A percentile compares a stretch with the other conserved stretches of the same genome.
Evolutionary conservation across 495 filamentous ascomycete genomes (phyloP).

Genomic region (Penicillium bialowiezense): DNA sequence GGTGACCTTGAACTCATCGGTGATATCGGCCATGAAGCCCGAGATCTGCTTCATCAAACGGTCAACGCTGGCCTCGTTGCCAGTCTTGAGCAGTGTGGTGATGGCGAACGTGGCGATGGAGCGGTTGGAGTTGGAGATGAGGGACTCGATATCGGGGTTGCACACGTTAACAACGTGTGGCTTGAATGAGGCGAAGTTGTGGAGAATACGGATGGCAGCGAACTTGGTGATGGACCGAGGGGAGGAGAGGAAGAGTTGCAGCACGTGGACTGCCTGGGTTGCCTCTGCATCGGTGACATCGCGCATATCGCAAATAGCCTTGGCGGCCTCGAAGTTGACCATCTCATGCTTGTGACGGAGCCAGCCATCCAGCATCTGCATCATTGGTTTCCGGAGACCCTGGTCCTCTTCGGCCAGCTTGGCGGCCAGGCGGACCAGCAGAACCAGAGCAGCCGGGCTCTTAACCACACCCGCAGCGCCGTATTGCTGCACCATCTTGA

Average conservation of each 20-base stretch:
- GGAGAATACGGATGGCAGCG: constrained; percentile 93
- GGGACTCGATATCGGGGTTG: constrained; percentile 93
- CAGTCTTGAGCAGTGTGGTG: constrained; percentile 95
- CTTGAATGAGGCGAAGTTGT: constrained; percentile 93
- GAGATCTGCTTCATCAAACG: constrained; percentile 98
- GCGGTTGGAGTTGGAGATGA: constrained; percentile 95
- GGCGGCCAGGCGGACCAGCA: constrained; percentile 89
- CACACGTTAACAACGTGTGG: constrained; percentile 88
- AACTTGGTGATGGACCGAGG: constrained; percentile 97
- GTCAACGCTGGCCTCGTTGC: constrained; percentile 95
- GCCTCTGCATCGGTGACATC: constrained; percentile 92
- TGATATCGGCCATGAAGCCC: constrained; percentile 96
- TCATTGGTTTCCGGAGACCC: constrained; percentile 87
- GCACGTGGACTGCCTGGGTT: constrained; percentile 86
- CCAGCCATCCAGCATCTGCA: constrained; percentile 93
- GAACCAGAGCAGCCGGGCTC: constrained; percentile 86
- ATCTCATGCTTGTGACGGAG: constrained; percentile 98
- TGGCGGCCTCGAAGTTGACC: constrained; percentile 99
- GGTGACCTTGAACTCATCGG: constrained; percentile 99
- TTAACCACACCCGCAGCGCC: constrained; percentile 87
- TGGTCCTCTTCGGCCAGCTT: constrained; percentile 93
- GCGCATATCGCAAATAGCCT: constrained; percentile 91
- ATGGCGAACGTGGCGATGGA: constrained; percentile 98
- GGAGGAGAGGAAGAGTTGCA: constrained; percentile 96
- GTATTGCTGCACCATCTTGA: constrained; percentile 99